Evolutionary conservation across 2,329 filamentous ascomycete genomes (phyloP).

Genomic region (Chaetothyriales sp.): DNA sequence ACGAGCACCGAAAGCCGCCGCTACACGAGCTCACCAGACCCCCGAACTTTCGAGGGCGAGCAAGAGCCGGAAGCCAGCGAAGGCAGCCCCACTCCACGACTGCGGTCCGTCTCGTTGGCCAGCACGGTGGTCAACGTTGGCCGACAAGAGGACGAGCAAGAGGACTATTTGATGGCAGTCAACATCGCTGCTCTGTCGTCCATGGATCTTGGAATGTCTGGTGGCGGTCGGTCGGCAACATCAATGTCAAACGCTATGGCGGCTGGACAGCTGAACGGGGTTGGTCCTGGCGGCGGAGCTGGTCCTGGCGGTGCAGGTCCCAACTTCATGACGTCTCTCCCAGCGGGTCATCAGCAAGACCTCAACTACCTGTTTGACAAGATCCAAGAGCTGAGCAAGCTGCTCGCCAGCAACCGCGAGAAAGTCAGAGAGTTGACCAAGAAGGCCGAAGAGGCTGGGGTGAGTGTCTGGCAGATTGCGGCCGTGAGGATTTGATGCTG

Average conservation of each 20-base stretch:
- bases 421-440: conserved; percentile 34
- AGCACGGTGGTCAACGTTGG: neutral
- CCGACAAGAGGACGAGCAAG: neutral
- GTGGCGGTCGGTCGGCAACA: neutral
- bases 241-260: neutral
- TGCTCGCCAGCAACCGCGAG: conserved; percentile 35
- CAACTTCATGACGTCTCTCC: conserved; percentile 15
- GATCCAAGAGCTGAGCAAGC: conserved; percentile 34
- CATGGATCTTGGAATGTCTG: neutral
- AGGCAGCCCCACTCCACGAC: neutral
- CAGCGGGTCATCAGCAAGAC: conserved; percentile 37
- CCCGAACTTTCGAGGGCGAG: neutral
- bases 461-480: conserved; percentile 17
- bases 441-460: conserved; percentile 35
- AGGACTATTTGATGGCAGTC: neutral
- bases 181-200: neutral
- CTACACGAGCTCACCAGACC: neutral
- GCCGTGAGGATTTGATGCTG: neutral
- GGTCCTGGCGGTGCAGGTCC: conserved; percentile 9
- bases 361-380: conserved; percentile 36
- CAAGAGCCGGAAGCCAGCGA: neutral
- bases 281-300: conserved; percentile 12
- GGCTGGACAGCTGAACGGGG: neutral
- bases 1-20: neutral
- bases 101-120: neutral